Evolutionary conservation across 106 monocot species (phyloP), one percentile per base, ranked within the genome.

Genomic region (Dendrobium huoshanense): DNA sequence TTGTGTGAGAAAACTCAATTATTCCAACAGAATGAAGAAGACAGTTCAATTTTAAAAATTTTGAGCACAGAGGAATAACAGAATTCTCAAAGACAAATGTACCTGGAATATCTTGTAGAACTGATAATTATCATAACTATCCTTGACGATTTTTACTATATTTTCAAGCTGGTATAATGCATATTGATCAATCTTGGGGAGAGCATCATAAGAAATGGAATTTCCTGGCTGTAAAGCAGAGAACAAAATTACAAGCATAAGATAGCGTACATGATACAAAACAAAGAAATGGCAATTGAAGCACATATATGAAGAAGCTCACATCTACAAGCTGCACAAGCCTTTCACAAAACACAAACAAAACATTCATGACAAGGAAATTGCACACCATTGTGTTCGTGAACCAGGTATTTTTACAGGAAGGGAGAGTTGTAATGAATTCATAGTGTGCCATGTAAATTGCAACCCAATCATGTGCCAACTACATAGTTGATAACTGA

Each of bases 91-190:
- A 3, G 24, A 77, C 37, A 78, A 59, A 78, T 13, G 19, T 83
- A 99, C 98, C 95, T 99, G 98, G 78, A 89, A 99, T 72, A 95
- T 88, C 84, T 99, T 99, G 83, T 93, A 95, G 84, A 99, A 95
- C 67, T 99, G 95, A 82, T 99, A 99, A 29, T 41, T 89, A 48
- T 95, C 95, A 85, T 93, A 99, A 83, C 86, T 79, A 9, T 92
- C 92, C 82, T 86, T 90, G 82, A 93, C 83, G 68, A 75, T 75
- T 75, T 86, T 88, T 43, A 90, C 84, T 54, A 94, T 77, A 83
- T 91, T 99, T 84, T 95, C 98, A 64, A 99, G 95, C 80, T 99
- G 98, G 80, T 81, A 99, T 31, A 99, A 77, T 79, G 95, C 95
- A 93, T 91, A 80, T 74, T 93, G 91, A 79, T 99, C 98, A 84